Evolutionary conservation across 179 eudicot genomes (phyloP).

Genomic region (Patellifolia procumbens): DNA sequence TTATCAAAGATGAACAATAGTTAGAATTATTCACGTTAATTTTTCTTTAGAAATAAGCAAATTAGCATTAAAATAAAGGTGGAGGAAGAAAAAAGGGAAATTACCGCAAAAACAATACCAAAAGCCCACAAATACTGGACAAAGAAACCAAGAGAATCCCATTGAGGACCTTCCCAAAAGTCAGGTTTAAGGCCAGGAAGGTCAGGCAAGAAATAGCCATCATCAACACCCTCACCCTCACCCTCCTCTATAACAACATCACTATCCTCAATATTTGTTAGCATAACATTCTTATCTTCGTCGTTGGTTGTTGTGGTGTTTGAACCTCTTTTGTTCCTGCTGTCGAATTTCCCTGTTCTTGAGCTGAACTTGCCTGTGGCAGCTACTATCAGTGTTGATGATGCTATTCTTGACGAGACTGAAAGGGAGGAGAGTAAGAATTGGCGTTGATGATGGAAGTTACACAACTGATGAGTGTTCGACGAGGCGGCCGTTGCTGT

Average conservation of each 20-base stretch:
- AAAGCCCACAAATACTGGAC: constrained; percentile 99
- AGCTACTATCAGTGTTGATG: constrained; percentile 36
- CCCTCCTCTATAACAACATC: not conserved
- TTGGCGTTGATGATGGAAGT: constrained; percentile 28
- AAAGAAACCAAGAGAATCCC: constrained; percentile 82
- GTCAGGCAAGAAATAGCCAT: constrained; percentile 69
- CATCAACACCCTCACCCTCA: constrained; percentile 34
- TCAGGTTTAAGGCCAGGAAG: constrained; percentile 63
- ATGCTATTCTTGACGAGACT: constrained; percentile 28
- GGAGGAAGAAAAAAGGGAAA: not conserved
- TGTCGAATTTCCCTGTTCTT: constrained; percentile 64
- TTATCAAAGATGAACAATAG: no score
- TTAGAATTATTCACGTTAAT: no score
- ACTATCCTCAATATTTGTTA: constrained; percentile 12
- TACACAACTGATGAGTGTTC: no score
- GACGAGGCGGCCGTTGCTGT: constrained; percentile 25
- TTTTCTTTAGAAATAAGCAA: no score
- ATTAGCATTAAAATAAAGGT: no score
- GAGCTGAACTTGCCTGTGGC: constrained; percentile 59
- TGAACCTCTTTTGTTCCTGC: constrained; percentile 56
- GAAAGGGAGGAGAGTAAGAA: constrained; percentile 15
- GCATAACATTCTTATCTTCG: constrained; percentile 20
- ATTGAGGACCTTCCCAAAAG: constrained; percentile 83
- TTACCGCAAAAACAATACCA: constrained; percentile 82
- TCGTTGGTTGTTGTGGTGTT: constrained; percentile 43